Evolutionary conservation across 805 yeast genomes (phyloP).

Genomic region (Middelhovenomyces tepae): DNA sequence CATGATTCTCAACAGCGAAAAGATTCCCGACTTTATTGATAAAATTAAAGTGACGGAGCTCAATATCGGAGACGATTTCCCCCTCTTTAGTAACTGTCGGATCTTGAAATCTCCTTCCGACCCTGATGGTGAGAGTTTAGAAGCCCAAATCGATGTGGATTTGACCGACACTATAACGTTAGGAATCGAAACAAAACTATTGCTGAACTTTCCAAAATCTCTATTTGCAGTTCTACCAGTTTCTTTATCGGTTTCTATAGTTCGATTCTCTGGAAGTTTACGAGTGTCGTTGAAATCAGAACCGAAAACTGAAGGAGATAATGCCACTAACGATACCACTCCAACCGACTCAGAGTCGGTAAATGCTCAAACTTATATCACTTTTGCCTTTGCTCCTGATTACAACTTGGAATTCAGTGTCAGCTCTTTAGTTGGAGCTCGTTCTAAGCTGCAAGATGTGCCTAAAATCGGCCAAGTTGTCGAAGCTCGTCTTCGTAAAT

Average conservation of each 20-base stretch:
- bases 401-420: slow-evolving; percentile 81
- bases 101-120: slow-evolving; percentile 47
- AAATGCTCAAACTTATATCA: slow-evolving; percentile 46
- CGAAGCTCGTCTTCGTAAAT: slow-evolving; percentile 70
- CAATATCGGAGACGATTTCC: slow-evolving; percentile 90
- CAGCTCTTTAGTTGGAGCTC: slow-evolving; percentile 84
- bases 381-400: slow-evolving; percentile 88
- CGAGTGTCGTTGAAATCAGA: slow-evolving; percentile 47
- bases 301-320: slow-evolving; percentile 15
- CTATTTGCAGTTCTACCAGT: slow-evolving; percentile 83
- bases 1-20: slow-evolving; percentile 48
- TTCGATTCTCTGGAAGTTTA: slow-evolving; percentile 82
- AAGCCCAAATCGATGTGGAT: slow-evolving; percentile 88
- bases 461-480: slow-evolving; percentile 84
- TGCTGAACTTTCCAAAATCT: slow-evolving; percentile 76
- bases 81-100: slow-evolving; percentile 88
- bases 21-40: slow-evolving; percentile 74
- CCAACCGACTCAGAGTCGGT: slow-evolving; percentile 21
- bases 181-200: slow-evolving; percentile 71
- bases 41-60: slow-evolving; percentile 73
- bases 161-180: slow-evolving; percentile 77
- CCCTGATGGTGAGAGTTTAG: slow-evolving; percentile 44
- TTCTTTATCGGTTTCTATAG: slow-evolving; percentile 74
- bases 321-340: slow-evolving; percentile 13
- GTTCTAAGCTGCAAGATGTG: slow-evolving; percentile 84